Base-by-base conservation (phyloP, 495 filamentous ascomycete species). In the Podospora sp. region DNA sequence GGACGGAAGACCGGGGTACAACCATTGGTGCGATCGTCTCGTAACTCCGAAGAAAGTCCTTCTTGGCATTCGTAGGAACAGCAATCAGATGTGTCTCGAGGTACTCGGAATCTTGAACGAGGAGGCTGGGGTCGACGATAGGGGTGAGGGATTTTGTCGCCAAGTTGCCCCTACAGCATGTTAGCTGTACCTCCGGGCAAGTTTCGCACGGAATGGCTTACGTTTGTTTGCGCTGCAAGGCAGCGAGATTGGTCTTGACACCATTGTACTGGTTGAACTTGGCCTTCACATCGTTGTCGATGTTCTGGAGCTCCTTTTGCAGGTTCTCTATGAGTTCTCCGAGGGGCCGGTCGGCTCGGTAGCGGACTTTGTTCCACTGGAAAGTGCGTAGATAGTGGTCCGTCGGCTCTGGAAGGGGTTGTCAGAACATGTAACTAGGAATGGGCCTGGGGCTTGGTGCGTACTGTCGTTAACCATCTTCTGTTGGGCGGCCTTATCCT, bases 401-500 rank as follows among this genome's bases (percentile, higher is more conserved):
- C 60, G 92, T 93, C 40, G 95, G 94, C 75, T 96, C 94, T 97
- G 24, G 40, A 40, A 29, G 2, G 21, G 61, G 33, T 6, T 16
- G 63, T 65, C 14, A 61, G 65, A 24, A 60, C 20, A 22, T 49
- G 65, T n/a, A 69, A 53, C 57, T 59, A 33, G 59, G 5, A 25
- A 22, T 9, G 24, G 60, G 24, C 11, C 25, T 18, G 6, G 8
- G 12, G 55, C 18, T 52, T 6, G 50, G 18, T 55, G 26, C 91
- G 68, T 83, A 98, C 94, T 97, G 72, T 98, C 94, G 79, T 97
- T 96, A 73, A 98, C 93, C 62, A 88, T 90, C 85, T 97, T 97
- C 79, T 96, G 91, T 77, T 93, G 85, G 33, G 88, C 84, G 68
- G 92, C 86, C 81, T 91, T 93, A 59, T 87, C 89, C 72, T 94